Percentiles rank a stretch among this genome's conserved stretches.
Evolutionary conservation across 768 basidiomycete species (phyloP).

Genomic region (Asterophora lycoperdoides): DNA sequence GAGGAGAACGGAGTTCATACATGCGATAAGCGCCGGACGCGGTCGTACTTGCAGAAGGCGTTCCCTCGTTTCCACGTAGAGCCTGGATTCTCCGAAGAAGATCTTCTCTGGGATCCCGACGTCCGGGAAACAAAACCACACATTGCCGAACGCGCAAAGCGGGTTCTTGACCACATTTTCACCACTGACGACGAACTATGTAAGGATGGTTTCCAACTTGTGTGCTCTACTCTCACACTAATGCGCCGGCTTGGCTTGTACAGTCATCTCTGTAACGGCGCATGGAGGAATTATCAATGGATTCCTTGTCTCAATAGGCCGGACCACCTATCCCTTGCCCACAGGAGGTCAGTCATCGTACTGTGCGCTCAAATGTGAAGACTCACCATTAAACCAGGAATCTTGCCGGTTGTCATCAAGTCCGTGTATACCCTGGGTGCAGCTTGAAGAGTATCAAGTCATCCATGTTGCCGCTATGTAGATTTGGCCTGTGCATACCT

Average conservation of each 20-base stretch:
- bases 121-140: slow-evolving; percentile 49
- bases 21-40: slow-evolving; percentile 59
- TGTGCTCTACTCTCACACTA: background rate
- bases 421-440: slow-evolving; percentile 2
- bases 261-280: slow-evolving; percentile 66
- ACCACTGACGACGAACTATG: slow-evolving; percentile 40
- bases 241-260: background rate
- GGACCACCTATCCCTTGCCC: slow-evolving; percentile 41
- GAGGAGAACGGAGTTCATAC: slow-evolving; percentile 69
- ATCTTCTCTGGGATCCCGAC: slow-evolving; percentile 54
- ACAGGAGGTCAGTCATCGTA: slow-evolving; percentile 55
- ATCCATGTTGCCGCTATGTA: too few species aligned
- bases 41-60: slow-evolving; percentile 40
- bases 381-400: slow-evolving; percentile 10
- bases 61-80: slow-evolving; percentile 59
- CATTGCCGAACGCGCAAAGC: slow-evolving; percentile 43
- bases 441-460: too few species aligned
- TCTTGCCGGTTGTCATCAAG: slow-evolving; percentile 19
- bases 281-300: slow-evolving; percentile 63
- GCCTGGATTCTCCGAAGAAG: slow-evolving; percentile 56
- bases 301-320: slow-evolving; percentile 45
- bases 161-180: slow-evolving; percentile 57
- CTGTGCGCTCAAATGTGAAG: background rate
- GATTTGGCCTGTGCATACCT: too few species aligned
- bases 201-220: slow-evolving; percentile 27